These are phyloP conservation scores for Lactuca saligna DNA, from an alignment of 129 eudicot species.

Conservation along the genomic window DNA sequence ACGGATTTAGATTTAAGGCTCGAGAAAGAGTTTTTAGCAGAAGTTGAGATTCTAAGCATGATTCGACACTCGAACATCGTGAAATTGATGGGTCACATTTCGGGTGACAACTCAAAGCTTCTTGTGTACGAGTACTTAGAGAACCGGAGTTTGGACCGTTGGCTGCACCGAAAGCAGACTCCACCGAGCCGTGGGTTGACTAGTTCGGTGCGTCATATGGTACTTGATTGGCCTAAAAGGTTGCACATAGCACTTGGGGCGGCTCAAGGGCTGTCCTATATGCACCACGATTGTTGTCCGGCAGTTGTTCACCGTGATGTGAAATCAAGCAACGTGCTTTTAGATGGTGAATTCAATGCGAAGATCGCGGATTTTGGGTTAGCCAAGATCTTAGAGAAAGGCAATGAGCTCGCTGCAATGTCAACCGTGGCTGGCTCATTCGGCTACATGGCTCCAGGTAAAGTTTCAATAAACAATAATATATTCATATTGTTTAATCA, in stretches of 20 bases:
- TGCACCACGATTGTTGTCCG: conserved; percentile 82
- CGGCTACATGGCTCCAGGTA: conserved; percentile 94
- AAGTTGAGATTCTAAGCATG: conserved; percentile 62
- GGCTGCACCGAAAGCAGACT: conserved; percentile 58
- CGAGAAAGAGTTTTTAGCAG: conserved; percentile 71
- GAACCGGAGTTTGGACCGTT: conserved; percentile 68
- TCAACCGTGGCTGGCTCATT: conserved; percentile 79
- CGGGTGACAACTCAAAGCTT: conserved; percentile 62
- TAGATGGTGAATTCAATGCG: conserved; percentile 75
- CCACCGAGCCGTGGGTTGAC: conserved; percentile 19
- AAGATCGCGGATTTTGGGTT: conserved; percentile 97
- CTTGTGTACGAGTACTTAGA: conserved; percentile 76
- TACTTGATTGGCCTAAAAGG: conserved; percentile 79
- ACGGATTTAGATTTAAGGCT: conserved; percentile 44
- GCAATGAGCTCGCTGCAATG: conserved; percentile 50
- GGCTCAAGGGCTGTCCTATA: conserved; percentile 74
- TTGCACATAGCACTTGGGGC: conserved; percentile 75
- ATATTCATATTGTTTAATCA: neutral
- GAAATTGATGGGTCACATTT: conserved; percentile 71
- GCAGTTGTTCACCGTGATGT: conserved; percentile 79
- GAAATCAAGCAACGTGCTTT: conserved; percentile 72
- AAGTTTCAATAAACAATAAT: neutral
- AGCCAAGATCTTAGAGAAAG: conserved; percentile 57
- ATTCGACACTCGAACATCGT: conserved; percentile 78
- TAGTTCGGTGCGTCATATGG: conserved; percentile 42